phyloP scores from a whole-genome alignment of 495 filamentous ascomycete species.

The Pyrenula massariospora region DNA sequence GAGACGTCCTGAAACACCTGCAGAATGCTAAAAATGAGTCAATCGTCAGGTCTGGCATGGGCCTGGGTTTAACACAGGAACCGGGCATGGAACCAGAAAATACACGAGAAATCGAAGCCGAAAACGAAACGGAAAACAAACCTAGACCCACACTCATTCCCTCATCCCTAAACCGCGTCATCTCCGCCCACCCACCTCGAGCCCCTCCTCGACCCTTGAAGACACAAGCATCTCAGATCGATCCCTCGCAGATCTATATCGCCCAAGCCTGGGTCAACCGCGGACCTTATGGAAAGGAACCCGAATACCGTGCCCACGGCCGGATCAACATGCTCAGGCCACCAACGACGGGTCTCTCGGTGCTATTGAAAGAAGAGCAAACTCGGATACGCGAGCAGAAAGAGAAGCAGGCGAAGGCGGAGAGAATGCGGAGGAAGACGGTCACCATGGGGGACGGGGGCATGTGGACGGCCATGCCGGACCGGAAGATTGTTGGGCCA shows the following conservation, averaged over 20 bases:
- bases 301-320: constrained; percentile 61
- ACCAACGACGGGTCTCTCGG: constrained; percentile 64
- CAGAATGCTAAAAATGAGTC: constrained; percentile 67
- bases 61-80: constrained; percentile 53
- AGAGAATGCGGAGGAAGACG: constrained; percentile 38
- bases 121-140: constrained; percentile 23
- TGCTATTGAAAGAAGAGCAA: constrained; percentile 85
- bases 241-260: constrained; percentile 71
- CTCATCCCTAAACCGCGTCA: background rate
- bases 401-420: constrained; percentile 64
- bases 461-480: constrained; percentile 77
- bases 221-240: constrained; percentile 11
- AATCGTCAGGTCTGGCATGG: constrained; percentile 72
- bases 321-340: constrained; percentile 44
- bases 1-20: constrained; percentile 66
- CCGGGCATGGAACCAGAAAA: background rate
- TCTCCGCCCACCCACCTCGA: background rate
- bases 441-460: constrained; percentile 24
- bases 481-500: constrained; percentile 32
- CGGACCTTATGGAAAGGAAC: constrained; percentile 41
- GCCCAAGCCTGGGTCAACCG: constrained; percentile 84
- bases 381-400: constrained; percentile 69
- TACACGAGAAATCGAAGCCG: constrained; percentile 2
- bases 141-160: constrained; percentile 11
- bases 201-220: background rate